phyloP scores from a whole-genome alignment of 768 basidiomycete species.

The Sporobolomyces roseus region DNA sequence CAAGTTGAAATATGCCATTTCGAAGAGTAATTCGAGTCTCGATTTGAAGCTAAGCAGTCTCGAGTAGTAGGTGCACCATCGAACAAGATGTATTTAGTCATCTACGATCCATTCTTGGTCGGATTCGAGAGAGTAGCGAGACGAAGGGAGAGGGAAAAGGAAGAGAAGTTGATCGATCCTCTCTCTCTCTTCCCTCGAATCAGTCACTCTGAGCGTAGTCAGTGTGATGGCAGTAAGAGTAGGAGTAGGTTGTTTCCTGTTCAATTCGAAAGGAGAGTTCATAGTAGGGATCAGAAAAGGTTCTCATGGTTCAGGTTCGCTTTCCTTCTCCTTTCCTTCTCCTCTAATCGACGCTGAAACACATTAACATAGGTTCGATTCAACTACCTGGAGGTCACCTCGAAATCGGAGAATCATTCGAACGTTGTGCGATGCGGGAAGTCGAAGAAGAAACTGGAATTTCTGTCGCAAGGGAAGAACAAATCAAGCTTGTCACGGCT shows the following conservation, averaged over 20 bases:
- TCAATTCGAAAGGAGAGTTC: slow-evolving; percentile 3
- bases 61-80: slow-evolving; percentile 3
- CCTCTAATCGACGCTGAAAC: not conserved
- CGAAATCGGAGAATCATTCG: slow-evolving; percentile 33
- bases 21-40: not conserved
- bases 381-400: slow-evolving; percentile 40
- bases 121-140: no score
- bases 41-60: not conserved
- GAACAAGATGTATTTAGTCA: slow-evolving; percentile 26
- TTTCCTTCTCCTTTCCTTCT: not conserved
- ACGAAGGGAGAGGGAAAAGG: not conserved
- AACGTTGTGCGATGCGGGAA: slow-evolving; percentile 32
- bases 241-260: slow-evolving; percentile 28
- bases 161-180: not conserved
- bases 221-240: slow-evolving; percentile 5
- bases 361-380: slow-evolving; percentile 9
- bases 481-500: slow-evolving; percentile 28
- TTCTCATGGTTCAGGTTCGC: slow-evolving; percentile 35
- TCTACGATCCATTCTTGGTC: no score
- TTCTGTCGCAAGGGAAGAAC: not conserved
- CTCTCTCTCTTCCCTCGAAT: not conserved
- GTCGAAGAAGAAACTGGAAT: slow-evolving; percentile 39
- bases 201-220: no score
- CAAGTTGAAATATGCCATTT: not conserved
- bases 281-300: slow-evolving; percentile 36